Base-by-base conservation (phyloP, 768 basidiomycete species). In the Mrakia gelida region DNA sequence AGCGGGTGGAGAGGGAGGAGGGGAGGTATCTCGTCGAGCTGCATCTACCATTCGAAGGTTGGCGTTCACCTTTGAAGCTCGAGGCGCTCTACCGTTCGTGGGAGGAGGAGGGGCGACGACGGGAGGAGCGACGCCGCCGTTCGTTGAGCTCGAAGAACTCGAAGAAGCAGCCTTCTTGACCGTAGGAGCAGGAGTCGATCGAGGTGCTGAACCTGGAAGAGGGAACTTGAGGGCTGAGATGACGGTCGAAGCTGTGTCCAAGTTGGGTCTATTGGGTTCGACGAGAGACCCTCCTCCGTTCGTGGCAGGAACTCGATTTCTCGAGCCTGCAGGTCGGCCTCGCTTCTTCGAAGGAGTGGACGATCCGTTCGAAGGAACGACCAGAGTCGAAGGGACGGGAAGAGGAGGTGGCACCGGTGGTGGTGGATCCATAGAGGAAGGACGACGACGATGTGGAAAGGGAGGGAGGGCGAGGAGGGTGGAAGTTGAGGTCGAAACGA, bases 141-240 rank as follows among this genome's bases (percentile, higher is more conserved):
- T 52, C 18, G 49, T 52, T 52, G 49, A n/a, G 28, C 43, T 26
- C 15, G 75, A 68, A n/a, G 75, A 70, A 16, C 38, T 32, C 4
- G 75, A 30, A 16, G 75, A 67, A 32, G 75, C n/a, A 52, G 75
- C 30, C 45, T 63, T n/a, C 28, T 34, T 23, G 45, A 23, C 45
- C 18, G 54, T 41, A 63, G 43, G 52, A 10, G 45, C 54, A 62
- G 63, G 43, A 28, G 65, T 54, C 23, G 59, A 0, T 59, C 59
- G 59, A 28, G 59, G 28, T n/a, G 59, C n/a, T 59, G 59, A 26
- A 18, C 49, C 49, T 15, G 76, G 34, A 1, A 68, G 67, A 23
- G 65, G 73, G 13, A 78, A 74, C 30, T 70, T 63, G 65, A 68
- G 77, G 9, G 73, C 77, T 2, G 77, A 78, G 65, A 77, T 65